Percentiles rank a stretch among this genome's conserved stretches.
phyloP scores from a whole-genome alignment of 768 basidiomycete genomes.

The Boletus tomentosulus region DNA sequence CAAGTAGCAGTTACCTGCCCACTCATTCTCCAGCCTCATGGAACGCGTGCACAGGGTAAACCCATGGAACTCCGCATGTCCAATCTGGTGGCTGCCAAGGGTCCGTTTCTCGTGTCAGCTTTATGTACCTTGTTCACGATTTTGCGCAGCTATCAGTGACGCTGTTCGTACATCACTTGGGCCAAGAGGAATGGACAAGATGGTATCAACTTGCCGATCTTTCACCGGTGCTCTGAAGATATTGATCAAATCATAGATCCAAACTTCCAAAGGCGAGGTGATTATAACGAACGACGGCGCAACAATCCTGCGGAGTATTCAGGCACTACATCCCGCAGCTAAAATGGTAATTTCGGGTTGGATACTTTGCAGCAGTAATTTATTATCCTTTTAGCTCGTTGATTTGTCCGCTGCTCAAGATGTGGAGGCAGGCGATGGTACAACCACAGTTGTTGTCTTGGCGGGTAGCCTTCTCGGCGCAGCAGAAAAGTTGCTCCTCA shows the following conservation, averaged over 20 bases:
- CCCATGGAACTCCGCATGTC: slow-evolving; percentile 97
- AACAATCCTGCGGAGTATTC: slow-evolving; percentile 92
- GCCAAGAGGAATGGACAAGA: slow-evolving; percentile 99
- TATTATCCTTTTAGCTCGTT: slow-evolving; percentile 61
- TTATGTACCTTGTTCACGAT: slow-evolving; percentile 2
- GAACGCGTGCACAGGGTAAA: slow-evolving; percentile 67
- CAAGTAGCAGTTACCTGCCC: slow-evolving; percentile 17
- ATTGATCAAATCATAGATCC: slow-evolving; percentile 57
- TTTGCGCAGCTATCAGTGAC: slow-evolving; percentile 81
- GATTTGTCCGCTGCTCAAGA: slow-evolving; percentile 98
- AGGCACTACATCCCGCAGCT: slow-evolving; percentile 95
- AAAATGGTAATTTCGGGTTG: slow-evolving; percentile 67
- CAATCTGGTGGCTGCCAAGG: slow-evolving; percentile 98
- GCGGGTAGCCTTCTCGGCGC: slow-evolving; percentile 91
- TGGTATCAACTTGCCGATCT: slow-evolving; percentile 52
- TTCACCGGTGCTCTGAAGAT: not conserved
- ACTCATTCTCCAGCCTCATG: not conserved
- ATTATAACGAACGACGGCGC: slow-evolving; percentile 99
- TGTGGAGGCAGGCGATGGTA: slow-evolving; percentile 97
- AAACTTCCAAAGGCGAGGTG: slow-evolving; percentile 93
- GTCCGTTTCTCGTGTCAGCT: slow-evolving; percentile 34
- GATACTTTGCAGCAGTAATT: not conserved
- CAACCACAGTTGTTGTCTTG: slow-evolving; percentile 94
- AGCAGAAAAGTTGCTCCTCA: slow-evolving; percentile 93
- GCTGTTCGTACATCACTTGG: slow-evolving; percentile 95